Evolutionary conservation across 805 yeast species (phyloP).

Genomic region (Myxozyma neotropica): DNA sequence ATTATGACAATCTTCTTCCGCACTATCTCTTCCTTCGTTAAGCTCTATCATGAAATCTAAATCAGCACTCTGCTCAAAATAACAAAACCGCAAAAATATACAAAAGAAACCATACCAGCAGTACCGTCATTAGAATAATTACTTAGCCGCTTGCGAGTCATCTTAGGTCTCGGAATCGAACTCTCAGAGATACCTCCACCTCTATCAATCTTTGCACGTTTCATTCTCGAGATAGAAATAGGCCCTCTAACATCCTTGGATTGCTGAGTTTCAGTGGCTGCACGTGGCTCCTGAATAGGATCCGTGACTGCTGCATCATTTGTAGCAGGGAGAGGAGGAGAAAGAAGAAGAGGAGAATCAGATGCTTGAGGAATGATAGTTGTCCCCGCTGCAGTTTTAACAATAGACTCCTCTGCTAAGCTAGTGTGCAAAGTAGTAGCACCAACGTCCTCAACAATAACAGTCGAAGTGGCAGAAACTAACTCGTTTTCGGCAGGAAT

Average conservation of each 20-base stretch:
- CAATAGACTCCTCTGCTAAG: too few relatives aligned
- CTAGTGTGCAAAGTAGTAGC: too few relatives aligned
- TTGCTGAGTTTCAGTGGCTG: background rate
- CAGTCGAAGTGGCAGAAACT: too few relatives aligned
- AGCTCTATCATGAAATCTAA: background rate
- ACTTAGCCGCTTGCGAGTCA: background rate
- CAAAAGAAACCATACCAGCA: background rate
- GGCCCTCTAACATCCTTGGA: background rate
- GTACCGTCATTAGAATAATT: background rate
- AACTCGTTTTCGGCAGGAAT: too few relatives aligned
- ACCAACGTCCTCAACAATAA: too few relatives aligned
- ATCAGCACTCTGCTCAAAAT: background rate
- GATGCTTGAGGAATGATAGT: too few relatives aligned
- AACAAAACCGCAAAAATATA: background rate
- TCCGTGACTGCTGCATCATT: too few relatives aligned
- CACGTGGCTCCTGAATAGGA: background rate
- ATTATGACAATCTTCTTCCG: background rate
- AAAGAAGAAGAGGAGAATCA: too few relatives aligned
- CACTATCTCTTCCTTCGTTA: background rate
- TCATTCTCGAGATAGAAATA: background rate
- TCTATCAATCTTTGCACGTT: background rate
- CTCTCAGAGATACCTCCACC: background rate
- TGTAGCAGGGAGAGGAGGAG: too few relatives aligned
- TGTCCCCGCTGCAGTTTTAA: too few relatives aligned
- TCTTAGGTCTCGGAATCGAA: background rate